Percentiles rank a stretch among this genome's conserved stretches.
phyloP scores from a whole-genome alignment of 768 basidiomycete species.

The Kwoniella dendrophila region DNA sequence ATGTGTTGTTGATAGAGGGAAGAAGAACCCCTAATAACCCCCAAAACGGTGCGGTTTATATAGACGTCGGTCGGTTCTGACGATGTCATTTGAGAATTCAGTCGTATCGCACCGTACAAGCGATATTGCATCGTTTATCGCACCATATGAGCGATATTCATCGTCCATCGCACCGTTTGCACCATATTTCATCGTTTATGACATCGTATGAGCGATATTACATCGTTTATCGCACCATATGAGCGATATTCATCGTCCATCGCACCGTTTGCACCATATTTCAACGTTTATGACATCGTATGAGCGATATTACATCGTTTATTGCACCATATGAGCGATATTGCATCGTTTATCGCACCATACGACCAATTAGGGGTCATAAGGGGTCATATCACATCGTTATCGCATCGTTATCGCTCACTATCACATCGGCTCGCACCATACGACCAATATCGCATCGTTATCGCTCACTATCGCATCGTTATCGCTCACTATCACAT shows the following conservation, averaged over 20 bases:
- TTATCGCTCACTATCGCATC: no score
- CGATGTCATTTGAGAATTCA: neutral
- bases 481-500: no score
- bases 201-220: neutral
- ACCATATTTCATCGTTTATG: no score
- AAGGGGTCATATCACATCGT: neutral
- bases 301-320: neutral
- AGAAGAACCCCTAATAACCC: neutral
- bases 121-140: conserved; percentile 4
- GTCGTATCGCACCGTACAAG: neutral
- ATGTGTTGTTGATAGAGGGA: neutral
- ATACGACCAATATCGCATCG: conserved; percentile 8
- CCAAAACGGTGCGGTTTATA: neutral
- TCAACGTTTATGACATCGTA: neutral
- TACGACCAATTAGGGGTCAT: neutral
- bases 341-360: no score
- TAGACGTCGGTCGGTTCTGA: neutral
- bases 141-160: no score
- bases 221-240: neutral
- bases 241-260: no score
- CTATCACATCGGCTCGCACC: neutral
- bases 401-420: no score
- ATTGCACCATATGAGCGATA: neutral
- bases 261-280: no score
- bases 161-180: no score